phyloP scores from a whole-genome alignment of 345 rosid genomes.

The Lepidium aucheri region DNA sequence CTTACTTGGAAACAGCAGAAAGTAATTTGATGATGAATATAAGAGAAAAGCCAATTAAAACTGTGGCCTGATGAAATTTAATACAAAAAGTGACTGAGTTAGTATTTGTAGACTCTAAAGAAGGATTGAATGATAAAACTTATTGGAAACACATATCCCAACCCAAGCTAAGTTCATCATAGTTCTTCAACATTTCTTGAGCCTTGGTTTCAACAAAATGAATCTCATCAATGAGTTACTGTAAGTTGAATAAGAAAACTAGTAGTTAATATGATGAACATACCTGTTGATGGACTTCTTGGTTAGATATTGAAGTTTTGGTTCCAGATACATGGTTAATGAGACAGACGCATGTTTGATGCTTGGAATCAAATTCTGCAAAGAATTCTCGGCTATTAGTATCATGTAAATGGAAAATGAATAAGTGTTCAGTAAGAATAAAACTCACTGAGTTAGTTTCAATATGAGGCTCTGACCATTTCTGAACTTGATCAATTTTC shows the following conservation, averaged over 20 bases:
- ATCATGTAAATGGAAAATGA: background rate
- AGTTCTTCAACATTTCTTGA: constrained; percentile 34
- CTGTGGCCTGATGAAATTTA: constrained; percentile 27
- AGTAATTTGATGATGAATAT: constrained; percentile 32
- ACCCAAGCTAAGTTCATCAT: constrained; percentile 46
- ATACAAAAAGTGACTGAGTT: background rate
- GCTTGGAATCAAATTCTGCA: constrained; percentile 37
- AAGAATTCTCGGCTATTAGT: background rate
- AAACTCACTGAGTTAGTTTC: constrained; percentile 30
- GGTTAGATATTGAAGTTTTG: constrained; percentile 26
- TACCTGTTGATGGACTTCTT: constrained; percentile 32
- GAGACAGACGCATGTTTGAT: constrained; percentile 31
- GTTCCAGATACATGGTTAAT: constrained; percentile 25
- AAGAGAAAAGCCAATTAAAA: constrained; percentile 30
- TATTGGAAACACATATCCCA: constrained; percentile 27
- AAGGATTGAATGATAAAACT: background rate
- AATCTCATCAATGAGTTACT: background rate
- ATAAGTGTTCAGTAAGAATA: background rate
- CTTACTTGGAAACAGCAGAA: constrained; percentile 37
- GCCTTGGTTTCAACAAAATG: constrained; percentile 21
- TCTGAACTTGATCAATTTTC: constrained; percentile 25
- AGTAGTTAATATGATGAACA: background rate
- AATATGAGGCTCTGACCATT: constrained; percentile 28
- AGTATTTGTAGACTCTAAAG: background rate
- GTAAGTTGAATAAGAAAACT: background rate